Base-by-base conservation (phyloP, 2,329 filamentous ascomycete genomes). In the Aspergillaceae sp. region DNA sequence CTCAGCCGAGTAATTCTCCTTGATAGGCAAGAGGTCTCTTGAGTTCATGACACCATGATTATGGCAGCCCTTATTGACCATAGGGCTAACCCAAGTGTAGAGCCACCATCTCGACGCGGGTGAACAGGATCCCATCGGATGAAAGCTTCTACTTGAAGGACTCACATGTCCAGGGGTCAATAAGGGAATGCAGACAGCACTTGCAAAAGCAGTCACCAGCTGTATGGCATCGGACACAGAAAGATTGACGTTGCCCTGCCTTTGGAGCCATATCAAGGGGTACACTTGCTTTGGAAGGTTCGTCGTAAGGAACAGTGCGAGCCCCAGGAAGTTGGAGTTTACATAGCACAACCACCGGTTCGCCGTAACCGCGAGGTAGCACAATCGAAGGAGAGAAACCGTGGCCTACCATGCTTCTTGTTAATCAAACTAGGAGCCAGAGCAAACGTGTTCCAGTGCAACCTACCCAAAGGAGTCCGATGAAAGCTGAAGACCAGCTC, bases 51-150 rank as follows among this genome's bases (percentile, higher is more conserved):
- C 32, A 10, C 48, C 48, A 10, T 38, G 19, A 11, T n/a, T 27
- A 10, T 33, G 3, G 10, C 46, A 48, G 9, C 42, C 42, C n/a
- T 33, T 35, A 7, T 32, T 29, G 27, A 50, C 43, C 9, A 50
- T 9, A 9, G 48, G 46, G 36, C 40, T 48, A 29, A 46, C 40
- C 48, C 48, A 50, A 11, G 37, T 42, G 11, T 50, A 50, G 10
- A 50, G 27, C 46, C 48, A 50, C 48, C 48, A 50, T 48, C 48
- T 38, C 7, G 42, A 34, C 5, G 48, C 11, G 32, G 42, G 48
- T 4, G 48, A 48, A 29, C 46, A 50, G 2, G 38, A 27, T 28
- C 46, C 29, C 28, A 29, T 11, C 7, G 48, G 46, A 40, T 50
- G 43, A 35, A 9, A 29, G 9, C 19, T 29, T 10, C n/a, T 29